Base-by-base conservation (phyloP, 257 asterid genomes). In the Nicotiana benthamiana region DNA sequence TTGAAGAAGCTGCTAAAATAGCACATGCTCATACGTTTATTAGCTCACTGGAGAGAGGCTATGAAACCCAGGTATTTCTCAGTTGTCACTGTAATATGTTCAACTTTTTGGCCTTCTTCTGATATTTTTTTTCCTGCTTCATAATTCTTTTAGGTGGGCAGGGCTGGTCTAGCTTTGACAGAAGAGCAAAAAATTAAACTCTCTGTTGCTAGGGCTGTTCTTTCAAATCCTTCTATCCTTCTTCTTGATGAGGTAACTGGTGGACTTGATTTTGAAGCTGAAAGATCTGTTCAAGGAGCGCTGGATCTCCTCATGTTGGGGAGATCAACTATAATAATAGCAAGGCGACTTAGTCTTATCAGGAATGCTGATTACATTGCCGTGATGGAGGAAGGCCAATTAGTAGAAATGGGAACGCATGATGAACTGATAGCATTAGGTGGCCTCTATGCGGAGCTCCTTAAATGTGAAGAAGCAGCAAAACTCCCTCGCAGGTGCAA, bases 181-280 rank as follows among this genome's bases (percentile, higher is more conserved):
- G 99, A 96, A 88, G 98, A 96, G 86, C 99, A 94, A 86, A 96
- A 92, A 83, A 96, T 96, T 85, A 96, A 96, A 84, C 97, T 96
- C 46, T 96, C 99, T 82, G 91, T 96, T 79, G 99, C 99, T 68
- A 92, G 99, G 83, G 99, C 98, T 51, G 99, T 96, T 75, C 93
- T 96, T 79, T 93, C 96, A 6, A 96, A 92, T 88, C 99, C 99
- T 83, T 91, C 97, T 67, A 91, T 96, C 86, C 89, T 96, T 75
- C 97, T 96, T 77, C 95, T 96, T 75, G 99, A 96, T 89, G 99
- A 96, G 85, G 99, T 96, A 79, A 96, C 99, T 56, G 98, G 97
- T 81, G 99, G 99, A 77, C 97, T 96, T 75, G 98, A 96, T 92
- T 96, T 96, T 84, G 98, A 96, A 89, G 99, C 99, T 81, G 99